These are phyloP conservation scores for Ceratocystis huliohia DNA, from an alignment of 2,329 filamentous ascomycete genomes.

Conservation along the genomic window DNA sequence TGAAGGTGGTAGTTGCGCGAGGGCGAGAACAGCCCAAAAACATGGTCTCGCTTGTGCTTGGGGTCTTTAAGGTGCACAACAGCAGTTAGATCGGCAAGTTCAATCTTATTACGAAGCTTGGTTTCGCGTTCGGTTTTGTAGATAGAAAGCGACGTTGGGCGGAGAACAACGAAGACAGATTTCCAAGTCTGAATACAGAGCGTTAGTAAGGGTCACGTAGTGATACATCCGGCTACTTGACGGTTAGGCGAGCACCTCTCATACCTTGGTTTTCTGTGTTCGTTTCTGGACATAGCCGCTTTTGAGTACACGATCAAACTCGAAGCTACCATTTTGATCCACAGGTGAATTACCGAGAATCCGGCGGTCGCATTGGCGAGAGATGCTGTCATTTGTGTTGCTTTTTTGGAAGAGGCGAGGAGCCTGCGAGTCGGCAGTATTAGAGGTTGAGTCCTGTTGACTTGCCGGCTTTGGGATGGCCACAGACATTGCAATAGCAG, in stretches of 20 bases:
- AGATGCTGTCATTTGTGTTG: constrained; percentile 6
- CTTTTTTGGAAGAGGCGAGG: not conserved
- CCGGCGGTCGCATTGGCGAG: constrained; percentile 6
- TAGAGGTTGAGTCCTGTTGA: not conserved
- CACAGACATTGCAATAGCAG: constrained; percentile 16
- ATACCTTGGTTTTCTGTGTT: constrained; percentile 84
- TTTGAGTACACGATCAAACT: constrained; percentile 89
- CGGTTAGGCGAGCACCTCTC: constrained; percentile 18
- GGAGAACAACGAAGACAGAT: constrained; percentile 72
- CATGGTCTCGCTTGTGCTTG: constrained; percentile 71
- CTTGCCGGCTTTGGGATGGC: constrained; percentile 14
- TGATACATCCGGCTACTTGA: too few relatives aligned
- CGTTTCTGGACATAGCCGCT: constrained; percentile 75
- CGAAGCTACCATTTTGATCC: constrained; percentile 89
- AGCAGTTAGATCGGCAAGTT: constrained; percentile 78
- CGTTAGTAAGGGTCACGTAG: constrained; percentile 22
- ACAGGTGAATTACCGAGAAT: constrained; percentile 61
- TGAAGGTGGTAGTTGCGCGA: constrained; percentile 87
- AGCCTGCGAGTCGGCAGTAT: not conserved
- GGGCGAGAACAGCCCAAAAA: constrained; percentile 87
- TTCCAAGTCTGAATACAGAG: constrained; percentile 63
- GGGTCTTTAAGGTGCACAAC: constrained; percentile 80
- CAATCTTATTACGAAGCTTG: constrained; percentile 77
- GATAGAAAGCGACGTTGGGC: constrained; percentile 78
- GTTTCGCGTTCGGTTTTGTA: constrained; percentile 89